These are phyloP conservation scores for Phialemoniopsis sp. DNA, from an alignment of 2,329 filamentous ascomycete species.

Conservation along the genomic window DNA sequence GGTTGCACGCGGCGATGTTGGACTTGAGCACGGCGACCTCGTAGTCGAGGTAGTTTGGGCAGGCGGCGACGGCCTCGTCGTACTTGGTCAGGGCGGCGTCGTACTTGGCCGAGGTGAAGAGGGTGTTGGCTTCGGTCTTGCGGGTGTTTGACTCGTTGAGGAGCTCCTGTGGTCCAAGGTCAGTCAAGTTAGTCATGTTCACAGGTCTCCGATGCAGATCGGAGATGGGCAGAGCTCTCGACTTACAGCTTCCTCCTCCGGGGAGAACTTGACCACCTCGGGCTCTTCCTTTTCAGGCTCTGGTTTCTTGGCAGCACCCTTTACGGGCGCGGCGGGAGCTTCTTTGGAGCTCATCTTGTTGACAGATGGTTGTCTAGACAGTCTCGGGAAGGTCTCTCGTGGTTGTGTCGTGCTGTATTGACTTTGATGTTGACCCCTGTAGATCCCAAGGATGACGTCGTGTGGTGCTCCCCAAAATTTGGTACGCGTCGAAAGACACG, in stretches of 20 bases:
- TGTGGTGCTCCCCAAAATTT: too few species aligned
- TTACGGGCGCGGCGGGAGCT: too few species aligned
- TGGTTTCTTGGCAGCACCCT: conserved; percentile 1
- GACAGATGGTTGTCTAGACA: background rate
- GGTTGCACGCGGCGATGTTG: conserved; percentile 84
- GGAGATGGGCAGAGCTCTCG: background rate
- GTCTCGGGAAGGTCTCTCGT: background rate
- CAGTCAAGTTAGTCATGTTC: too few species aligned
- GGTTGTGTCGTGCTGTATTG: too few species aligned
- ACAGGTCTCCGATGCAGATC: too few species aligned
- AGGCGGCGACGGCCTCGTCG: conserved; percentile 71
- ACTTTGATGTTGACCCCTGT: too few species aligned
- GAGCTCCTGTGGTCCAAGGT: conserved; percentile 46
- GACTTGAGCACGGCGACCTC: conserved; percentile 82
- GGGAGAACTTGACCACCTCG: conserved; percentile 36
- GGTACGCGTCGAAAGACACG: too few species aligned
- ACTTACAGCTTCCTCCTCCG: conserved; percentile 54
- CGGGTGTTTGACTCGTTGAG: conserved; percentile 66
- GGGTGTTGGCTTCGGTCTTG: conserved; percentile 72
- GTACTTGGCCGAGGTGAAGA: conserved; percentile 72
- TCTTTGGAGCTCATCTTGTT: too few species aligned
- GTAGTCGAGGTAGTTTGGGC: conserved; percentile 82
- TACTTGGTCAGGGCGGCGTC: conserved; percentile 78
- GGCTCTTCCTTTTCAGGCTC: conserved; percentile 20
- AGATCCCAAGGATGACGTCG: too few species aligned